Conservation (phyloP, 176 grass and related monocot species). For the Oryza brachyantha region DNA sequence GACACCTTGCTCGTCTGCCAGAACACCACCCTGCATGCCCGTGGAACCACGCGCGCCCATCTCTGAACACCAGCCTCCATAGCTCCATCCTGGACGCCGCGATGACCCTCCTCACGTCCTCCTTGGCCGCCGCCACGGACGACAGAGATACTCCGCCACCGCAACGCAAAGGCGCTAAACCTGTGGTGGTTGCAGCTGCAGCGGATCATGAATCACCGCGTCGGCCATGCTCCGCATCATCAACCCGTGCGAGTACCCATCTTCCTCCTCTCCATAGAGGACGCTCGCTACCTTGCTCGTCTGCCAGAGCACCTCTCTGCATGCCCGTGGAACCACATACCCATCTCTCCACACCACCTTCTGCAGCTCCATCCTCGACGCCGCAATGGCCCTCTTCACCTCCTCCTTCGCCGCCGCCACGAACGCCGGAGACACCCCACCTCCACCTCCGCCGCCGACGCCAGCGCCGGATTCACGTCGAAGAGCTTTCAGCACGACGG, state of each 20-base stretch:
- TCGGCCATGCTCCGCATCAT: conserved; percentile 31
- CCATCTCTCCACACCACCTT: conserved; percentile 26
- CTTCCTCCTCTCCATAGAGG: conserved; percentile 47
- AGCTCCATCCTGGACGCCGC: no score
- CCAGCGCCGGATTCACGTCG: no score
- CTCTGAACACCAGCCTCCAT: no score
- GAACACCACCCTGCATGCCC: no score
- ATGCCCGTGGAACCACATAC: conserved; percentile 39
- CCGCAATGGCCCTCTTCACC: not conserved
- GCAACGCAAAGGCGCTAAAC: no score
- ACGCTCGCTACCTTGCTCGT: conserved; percentile 39
- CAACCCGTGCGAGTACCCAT: conserved; percentile 39
- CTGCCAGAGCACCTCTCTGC: conserved; percentile 57
- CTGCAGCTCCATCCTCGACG: conserved; percentile 18
- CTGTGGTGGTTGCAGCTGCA: no score
- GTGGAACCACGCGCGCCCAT: no score
- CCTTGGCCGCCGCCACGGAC: no score
- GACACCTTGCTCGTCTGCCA: no score
- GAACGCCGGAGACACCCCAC: no score
- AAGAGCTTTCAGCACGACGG: not conserved
- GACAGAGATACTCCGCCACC: no score
- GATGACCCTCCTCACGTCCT: no score
- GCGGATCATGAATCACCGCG: conserved; percentile 9
- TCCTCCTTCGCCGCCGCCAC: conserved; percentile 17
- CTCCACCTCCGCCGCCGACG: not conserved